phyloP scores from a whole-genome alignment of 768 basidiomycete species.

The Heimioporus sp. region DNA sequence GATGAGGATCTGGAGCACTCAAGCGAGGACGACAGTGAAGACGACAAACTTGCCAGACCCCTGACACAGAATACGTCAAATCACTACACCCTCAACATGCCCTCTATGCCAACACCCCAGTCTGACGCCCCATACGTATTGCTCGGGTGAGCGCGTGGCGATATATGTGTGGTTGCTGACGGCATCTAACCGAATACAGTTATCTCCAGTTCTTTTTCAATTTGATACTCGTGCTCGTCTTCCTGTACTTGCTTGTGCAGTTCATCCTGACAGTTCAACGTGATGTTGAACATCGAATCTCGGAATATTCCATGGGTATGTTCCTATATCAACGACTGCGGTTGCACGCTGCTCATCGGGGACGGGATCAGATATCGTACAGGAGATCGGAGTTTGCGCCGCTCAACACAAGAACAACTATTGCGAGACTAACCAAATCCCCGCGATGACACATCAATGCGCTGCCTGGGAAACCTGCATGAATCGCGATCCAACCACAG shows the following conservation, averaged over 20 bases:
- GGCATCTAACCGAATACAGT: conserved; percentile 36
- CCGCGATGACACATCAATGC: conserved; percentile 87
- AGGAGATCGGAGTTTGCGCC: conserved; percentile 89
- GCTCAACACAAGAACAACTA: conserved; percentile 78
- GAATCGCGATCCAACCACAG: conserved; percentile 88
- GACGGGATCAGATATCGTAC: conserved; percentile 67
- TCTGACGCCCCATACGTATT: conserved; percentile 79
- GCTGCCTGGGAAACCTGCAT: conserved; percentile 91
- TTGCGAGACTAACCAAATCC: conserved; percentile 73
- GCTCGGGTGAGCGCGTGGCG: conserved; percentile 60
- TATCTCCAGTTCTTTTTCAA: conserved; percentile 97
- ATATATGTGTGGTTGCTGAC: conserved; percentile 9
- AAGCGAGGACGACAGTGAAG: conserved; percentile 49
- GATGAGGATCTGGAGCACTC: conserved; percentile 35
- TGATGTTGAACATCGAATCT: conserved; percentile 85
- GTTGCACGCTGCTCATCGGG: conserved; percentile 19
- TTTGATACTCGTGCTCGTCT: conserved; percentile 74
- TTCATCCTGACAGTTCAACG: conserved; percentile 88
- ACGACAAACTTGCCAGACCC: conserved; percentile 38
- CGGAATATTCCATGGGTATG: conserved; percentile 85
- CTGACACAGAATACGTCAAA: conserved; percentile 61
- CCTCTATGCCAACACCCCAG: conserved; percentile 52
- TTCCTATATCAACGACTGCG: conserved; percentile 10
- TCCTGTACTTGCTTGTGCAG: conserved; percentile 80
- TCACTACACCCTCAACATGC: conserved; percentile 83